Evolutionary conservation across 257 asterid species (phyloP).

Genomic region (Solanum neorickii): DNA sequence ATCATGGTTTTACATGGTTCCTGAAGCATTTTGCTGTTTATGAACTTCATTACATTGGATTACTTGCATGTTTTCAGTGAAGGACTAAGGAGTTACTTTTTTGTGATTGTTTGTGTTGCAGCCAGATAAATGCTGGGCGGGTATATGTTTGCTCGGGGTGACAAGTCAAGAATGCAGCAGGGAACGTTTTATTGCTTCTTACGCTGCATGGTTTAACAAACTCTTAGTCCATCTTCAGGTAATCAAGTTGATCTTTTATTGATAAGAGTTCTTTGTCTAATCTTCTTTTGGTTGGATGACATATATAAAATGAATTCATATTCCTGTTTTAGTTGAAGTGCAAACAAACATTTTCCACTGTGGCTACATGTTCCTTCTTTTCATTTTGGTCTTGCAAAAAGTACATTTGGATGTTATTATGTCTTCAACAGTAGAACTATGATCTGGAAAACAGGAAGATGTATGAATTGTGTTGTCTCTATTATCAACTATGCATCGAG

Average conservation of each 20-base stretch:
- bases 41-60: not conserved
- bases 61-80: not conserved
- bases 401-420: not conserved
- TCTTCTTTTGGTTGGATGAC: not conserved
- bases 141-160: slow-evolving; percentile 83
- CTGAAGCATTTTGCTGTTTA: not conserved
- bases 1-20: not conserved
- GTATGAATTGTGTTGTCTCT: not conserved
- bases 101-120: slow-evolving; percentile 16
- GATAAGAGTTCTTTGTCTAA: not conserved
- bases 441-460: not conserved
- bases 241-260: not conserved
- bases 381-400: not conserved
- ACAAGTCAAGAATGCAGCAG: slow-evolving; percentile 75
- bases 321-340: not conserved
- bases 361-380: not conserved
- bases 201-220: slow-evolving; percentile 52
- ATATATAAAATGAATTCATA: not conserved
- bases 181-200: slow-evolving; percentile 69
- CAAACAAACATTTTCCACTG: not conserved
- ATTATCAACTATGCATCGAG: not conserved
- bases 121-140: slow-evolving; percentile 92
- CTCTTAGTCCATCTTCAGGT: slow-evolving; percentile 69
- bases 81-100: not conserved
- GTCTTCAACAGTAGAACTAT: not conserved